Percentiles rank a stretch among this genome's conserved stretches.
Conservation (phyloP, 805 yeast species). For the Schizosaccharomyces osmophilus region DNA sequence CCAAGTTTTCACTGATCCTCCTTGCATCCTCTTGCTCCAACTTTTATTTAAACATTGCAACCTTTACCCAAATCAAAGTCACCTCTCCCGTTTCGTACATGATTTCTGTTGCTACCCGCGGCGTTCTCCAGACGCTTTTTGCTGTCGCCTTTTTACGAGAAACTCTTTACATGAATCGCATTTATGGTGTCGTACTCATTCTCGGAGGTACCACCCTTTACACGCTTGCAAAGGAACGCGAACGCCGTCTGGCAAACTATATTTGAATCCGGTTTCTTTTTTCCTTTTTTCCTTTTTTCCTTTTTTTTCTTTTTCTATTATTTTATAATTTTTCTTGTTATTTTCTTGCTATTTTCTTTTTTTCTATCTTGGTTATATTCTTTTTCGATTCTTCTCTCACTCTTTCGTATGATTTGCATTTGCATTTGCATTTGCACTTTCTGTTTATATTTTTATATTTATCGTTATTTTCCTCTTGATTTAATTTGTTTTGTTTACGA, state of each 20-base stretch:
- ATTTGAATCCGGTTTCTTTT: too few relatives aligned
- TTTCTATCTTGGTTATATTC: too few relatives aligned
- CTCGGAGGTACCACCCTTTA: background rate
- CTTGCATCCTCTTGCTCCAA: background rate
- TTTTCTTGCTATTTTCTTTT: too few relatives aligned
- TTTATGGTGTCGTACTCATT: background rate
- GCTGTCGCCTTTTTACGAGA: background rate
- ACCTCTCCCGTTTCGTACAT: constrained; percentile 2
- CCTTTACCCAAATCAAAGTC: constrained; percentile 3
- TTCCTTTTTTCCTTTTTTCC: too few relatives aligned
- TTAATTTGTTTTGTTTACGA: too few relatives aligned
- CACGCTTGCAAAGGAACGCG: constrained; percentile 2
- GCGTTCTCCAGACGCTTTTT: background rate
- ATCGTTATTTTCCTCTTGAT: too few relatives aligned
- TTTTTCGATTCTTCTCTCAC: too few relatives aligned
- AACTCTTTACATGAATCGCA: background rate
- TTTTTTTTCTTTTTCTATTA: too few relatives aligned
- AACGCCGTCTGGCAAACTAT: background rate
- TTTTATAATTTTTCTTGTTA: too few relatives aligned
- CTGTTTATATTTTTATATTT: too few relatives aligned
- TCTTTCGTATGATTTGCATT: too few relatives aligned
- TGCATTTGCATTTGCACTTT: too few relatives aligned
- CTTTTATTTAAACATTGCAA: background rate
- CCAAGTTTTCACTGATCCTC: background rate
- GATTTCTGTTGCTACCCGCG: constrained; percentile 1